Evolutionary conservation across 495 filamentous ascomycete genomes (phyloP).

Genomic region (Wilcoxina mikolae): DNA sequence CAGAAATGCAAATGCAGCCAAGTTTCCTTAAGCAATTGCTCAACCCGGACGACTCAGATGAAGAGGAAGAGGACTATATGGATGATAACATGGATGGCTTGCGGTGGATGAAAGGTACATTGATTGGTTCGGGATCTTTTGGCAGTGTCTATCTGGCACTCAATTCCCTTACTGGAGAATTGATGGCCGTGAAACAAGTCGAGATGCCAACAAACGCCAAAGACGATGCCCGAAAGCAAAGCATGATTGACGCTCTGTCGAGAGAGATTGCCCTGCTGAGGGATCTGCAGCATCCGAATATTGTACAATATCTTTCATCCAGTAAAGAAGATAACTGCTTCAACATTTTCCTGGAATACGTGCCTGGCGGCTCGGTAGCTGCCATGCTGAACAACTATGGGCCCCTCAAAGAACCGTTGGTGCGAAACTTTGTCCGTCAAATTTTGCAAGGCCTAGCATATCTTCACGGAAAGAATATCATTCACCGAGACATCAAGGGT

Average conservation of each 20-base stretch:
- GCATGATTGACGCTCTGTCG: conserved; percentile 93
- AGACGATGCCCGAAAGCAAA: conserved; percentile 81
- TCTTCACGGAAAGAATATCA: conserved; percentile 87
- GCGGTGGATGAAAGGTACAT: conserved; percentile 97
- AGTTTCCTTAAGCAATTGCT: conserved; percentile 42
- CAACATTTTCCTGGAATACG: conserved; percentile 99
- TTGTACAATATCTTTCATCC: conserved; percentile 94
- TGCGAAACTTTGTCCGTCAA: conserved; percentile 93
- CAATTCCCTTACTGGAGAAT: conserved; percentile 92
- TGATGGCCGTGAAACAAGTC: conserved; percentile 98
- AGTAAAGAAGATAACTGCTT: conserved; percentile 79
- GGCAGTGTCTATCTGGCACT: conserved; percentile 91
- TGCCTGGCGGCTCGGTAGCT: conserved; percentile 90
- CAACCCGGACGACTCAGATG: conserved; percentile 78
- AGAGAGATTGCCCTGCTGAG: conserved; percentile 88
- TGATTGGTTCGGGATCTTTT: conserved; percentile 95
- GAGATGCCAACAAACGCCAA: conserved; percentile 74
- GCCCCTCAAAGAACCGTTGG: conserved; percentile 77
- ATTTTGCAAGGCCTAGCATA: conserved; percentile 92
- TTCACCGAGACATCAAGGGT: conserved; percentile 97
- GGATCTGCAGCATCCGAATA: conserved; percentile 89
- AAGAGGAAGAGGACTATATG: conserved; percentile 61
- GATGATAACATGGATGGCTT: conserved; percentile 58
- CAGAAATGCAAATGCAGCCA: conserved; percentile 28
- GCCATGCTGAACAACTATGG: conserved; percentile 98